These are phyloP conservation scores for Typha latifolia DNA, from an alignment of 176 grass and related monocot species.

Conservation along the genomic window DNA sequence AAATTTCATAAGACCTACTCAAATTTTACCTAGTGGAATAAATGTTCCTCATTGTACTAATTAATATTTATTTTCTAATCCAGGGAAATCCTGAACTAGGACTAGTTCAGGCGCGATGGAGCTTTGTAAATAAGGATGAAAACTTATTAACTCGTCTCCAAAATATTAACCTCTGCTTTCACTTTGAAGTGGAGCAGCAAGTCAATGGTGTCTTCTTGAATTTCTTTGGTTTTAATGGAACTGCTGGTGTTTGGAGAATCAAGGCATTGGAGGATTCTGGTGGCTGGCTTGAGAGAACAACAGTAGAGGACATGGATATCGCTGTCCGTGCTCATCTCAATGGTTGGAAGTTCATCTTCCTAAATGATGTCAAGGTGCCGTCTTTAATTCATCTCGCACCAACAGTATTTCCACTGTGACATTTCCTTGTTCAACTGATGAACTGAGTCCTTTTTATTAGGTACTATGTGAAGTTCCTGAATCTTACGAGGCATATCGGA, in stretches of 20 bases:
- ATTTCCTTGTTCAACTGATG: background rate
- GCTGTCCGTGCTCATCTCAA: constrained; percentile 82
- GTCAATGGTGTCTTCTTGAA: constrained; percentile 87
- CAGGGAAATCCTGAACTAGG: constrained; percentile 77
- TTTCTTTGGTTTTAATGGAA: constrained; percentile 98
- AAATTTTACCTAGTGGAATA: background rate
- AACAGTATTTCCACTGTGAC: background rate
- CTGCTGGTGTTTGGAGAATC: constrained; percentile 96
- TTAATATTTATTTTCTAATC: background rate
- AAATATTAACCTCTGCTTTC: constrained; percentile 97
- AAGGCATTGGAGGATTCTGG: constrained; percentile 83
- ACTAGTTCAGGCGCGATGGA: constrained; percentile 87
- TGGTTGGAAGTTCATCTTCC: constrained; percentile 96
- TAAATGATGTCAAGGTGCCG: constrained; percentile 84
- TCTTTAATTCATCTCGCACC: background rate
- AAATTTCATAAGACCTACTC: background rate
- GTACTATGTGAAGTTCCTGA: constrained; percentile 85
- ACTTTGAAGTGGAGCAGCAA: constrained; percentile 99
- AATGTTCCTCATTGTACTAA: background rate
- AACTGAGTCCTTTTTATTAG: constrained; percentile 23
- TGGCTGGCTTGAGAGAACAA: constrained; percentile 96
- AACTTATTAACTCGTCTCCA: constrained; percentile 93
- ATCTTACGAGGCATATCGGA: constrained; percentile 80
- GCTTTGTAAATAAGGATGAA: constrained; percentile 93
- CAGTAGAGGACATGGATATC: constrained; percentile 99